Percentiles rank a stretch among this genome's conserved stretches.
These are phyloP conservation scores for Colletotrichum lentis DNA, from an alignment of 2,329 filamentous ascomycete species.

Conservation along the genomic window DNA sequence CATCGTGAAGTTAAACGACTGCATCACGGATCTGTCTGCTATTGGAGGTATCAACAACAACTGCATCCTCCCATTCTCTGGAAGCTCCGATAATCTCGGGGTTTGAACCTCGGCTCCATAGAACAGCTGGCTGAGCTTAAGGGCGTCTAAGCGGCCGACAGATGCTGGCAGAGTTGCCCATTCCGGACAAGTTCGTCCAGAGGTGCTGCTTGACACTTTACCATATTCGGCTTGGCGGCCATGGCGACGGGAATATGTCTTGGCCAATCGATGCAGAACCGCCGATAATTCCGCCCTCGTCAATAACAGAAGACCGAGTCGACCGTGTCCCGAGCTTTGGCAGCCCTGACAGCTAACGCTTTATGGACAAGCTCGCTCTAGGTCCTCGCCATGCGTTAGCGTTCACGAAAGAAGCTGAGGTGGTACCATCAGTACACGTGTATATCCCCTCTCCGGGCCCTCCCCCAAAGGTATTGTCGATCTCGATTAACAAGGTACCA, in stretches of 20 bases:
- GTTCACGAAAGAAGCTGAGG: background rate
- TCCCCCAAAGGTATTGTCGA: background rate
- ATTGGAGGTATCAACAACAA: background rate
- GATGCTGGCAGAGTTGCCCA: background rate
- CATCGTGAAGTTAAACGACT: background rate
- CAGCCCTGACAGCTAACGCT: background rate
- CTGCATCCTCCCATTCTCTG: background rate
- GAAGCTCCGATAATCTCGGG: background rate
- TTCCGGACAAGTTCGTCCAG: background rate
- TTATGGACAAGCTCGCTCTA: background rate
- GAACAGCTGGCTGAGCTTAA: too few species aligned
- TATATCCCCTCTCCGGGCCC: too few species aligned
- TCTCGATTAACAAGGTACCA: background rate
- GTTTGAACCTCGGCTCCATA: background rate
- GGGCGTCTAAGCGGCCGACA: background rate
- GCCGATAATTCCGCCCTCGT: background rate
- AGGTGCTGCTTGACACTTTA: background rate
- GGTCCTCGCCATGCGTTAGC: background rate
- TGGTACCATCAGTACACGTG: background rate
- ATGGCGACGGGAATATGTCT: background rate
- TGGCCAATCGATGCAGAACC: background rate
- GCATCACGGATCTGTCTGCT: background rate
- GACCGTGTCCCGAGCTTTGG: background rate
- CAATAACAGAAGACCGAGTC: background rate
- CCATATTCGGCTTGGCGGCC: background rate